These are phyloP conservation scores for Lagenidium giganteum DNA, from an alignment of 352 stramenopile genomes.

Conservation along the genomic window DNA sequence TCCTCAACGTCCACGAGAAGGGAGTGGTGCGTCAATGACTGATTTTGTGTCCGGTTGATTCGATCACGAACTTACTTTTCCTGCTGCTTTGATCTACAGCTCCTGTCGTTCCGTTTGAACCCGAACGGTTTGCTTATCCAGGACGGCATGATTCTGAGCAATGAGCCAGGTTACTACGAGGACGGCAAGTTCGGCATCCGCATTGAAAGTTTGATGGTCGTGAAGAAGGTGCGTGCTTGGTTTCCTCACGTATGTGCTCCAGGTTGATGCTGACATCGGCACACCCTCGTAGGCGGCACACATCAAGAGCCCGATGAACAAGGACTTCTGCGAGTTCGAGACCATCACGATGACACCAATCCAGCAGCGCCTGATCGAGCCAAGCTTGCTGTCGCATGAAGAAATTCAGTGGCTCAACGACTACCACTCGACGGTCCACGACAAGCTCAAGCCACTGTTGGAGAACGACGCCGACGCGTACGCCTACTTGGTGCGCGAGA, in stretches of 20 bases:
- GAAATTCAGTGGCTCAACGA: slow-evolving; percentile 94
- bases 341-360: slow-evolving; percentile 97
- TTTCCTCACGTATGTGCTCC: no score
- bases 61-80: no score
- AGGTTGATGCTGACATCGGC: no score
- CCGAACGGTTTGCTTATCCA: slow-evolving; percentile 61
- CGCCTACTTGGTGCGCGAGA: slow-evolving; percentile 61
- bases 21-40: slow-evolving; percentile 44
- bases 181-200: slow-evolving; percentile 95
- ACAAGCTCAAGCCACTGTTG: slow-evolving; percentile 86
- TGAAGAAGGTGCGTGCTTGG: slow-evolving; percentile 85
- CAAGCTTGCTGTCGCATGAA: slow-evolving; percentile 75
- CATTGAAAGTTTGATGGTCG: slow-evolving; percentile 97
- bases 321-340: slow-evolving; percentile 93
- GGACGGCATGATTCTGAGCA: slow-evolving; percentile 95
- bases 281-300: slow-evolving; percentile 34
- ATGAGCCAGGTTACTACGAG: slow-evolving; percentile 97
- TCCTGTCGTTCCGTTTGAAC: slow-evolving; percentile 69
- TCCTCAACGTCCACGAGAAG: slow-evolving; percentile 96
- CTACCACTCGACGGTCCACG: slow-evolving; percentile 87
- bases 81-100: slow-evolving; percentile 15
- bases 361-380: slow-evolving; percentile 94
- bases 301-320: slow-evolving; percentile 42
- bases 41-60: no score
- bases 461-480: slow-evolving; percentile 37